These are phyloP conservation scores for Bisporella sp. DNA, from an alignment of 2,329 filamentous ascomycete genomes.

Conservation along the genomic window DNA sequence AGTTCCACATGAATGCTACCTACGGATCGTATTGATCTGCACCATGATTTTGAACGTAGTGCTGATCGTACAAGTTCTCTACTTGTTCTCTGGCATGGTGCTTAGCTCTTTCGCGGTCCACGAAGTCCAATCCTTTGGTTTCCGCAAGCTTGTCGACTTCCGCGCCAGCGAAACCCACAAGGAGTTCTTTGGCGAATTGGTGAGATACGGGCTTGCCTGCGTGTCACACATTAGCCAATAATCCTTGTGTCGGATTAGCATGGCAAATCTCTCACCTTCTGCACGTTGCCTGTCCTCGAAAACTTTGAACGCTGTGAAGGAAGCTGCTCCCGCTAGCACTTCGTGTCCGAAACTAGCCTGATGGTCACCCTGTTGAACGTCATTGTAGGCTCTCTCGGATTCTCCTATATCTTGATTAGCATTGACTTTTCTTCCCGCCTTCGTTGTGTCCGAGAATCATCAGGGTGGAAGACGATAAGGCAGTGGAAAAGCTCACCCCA, in stretches of 20 bases:
- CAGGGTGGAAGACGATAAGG: not conserved
- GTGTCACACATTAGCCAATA: not conserved
- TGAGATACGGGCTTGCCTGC: constrained; percentile 65
- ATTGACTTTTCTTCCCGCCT: not conserved
- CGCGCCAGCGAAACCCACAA: constrained; percentile 64
- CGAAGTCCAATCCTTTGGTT: constrained; percentile 57
- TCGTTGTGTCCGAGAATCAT: not conserved
- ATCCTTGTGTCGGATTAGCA: too few species aligned
- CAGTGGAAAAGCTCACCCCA: constrained; percentile 15
- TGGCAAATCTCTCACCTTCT: constrained; percentile 43
- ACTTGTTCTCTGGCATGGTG: constrained; percentile 51
- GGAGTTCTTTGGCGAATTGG: constrained; percentile 68
- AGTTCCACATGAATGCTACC: constrained; percentile 20
- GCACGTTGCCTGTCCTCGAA: constrained; percentile 70
- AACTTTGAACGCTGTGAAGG: constrained; percentile 73
- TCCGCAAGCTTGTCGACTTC: constrained; percentile 72
- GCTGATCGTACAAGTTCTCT: constrained; percentile 53
- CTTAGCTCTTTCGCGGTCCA: constrained; percentile 52
- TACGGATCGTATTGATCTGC: constrained; percentile 52
- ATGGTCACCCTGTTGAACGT: constrained; percentile 42
- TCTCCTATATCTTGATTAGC: constrained; percentile 28
- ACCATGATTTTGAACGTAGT: constrained; percentile 42
- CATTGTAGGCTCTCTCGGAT: constrained; percentile 35
- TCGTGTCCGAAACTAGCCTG: constrained; percentile 65
- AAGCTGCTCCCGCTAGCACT: constrained; percentile 65